These are phyloP conservation scores for Chenopodium berlandieri DNA, from an alignment of 148 eudicot genomes.

Conservation along the genomic window DNA sequence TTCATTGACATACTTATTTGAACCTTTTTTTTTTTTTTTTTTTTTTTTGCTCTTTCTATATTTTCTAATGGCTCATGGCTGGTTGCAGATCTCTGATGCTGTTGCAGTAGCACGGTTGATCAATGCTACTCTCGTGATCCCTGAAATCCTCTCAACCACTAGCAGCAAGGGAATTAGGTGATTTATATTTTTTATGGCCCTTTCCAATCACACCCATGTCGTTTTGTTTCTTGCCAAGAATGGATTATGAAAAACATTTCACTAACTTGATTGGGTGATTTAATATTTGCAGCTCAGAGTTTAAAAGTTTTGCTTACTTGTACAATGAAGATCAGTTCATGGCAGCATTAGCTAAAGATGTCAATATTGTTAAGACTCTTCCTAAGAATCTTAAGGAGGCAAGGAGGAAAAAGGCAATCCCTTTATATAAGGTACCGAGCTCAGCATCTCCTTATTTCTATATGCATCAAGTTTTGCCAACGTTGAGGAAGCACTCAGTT, in stretches of 20 bases:
- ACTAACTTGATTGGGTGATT: not conserved
- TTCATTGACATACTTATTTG: not conserved
- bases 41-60: not conserved
- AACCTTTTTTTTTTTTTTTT: not conserved
- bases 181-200: not conserved
- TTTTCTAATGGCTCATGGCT: not conserved
- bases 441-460: conserved; percentile 68
- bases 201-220: not conserved
- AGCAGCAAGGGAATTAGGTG: conserved; percentile 99
- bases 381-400: conserved; percentile 87
- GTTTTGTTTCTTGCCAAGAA: not conserved
- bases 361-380: conserved; percentile 73
- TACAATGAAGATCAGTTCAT: conserved; percentile 90
- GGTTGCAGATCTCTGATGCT: conserved; percentile 67
- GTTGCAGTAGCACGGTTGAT: conserved; percentile 81
- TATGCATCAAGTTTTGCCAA: conserved; percentile 76
- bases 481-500: conserved; percentile 65
- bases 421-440: conserved; percentile 59
- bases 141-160: conserved; percentile 88
- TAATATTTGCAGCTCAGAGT: conserved; percentile 58
- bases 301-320: conserved; percentile 91
- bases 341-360: conserved; percentile 66
- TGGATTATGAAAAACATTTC: not conserved
- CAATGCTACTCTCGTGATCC: conserved; percentile 88
- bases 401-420: conserved; percentile 74